Base-by-base conservation (phyloP, 495 filamentous ascomycete species). In the Penicillium angulare region DNA sequence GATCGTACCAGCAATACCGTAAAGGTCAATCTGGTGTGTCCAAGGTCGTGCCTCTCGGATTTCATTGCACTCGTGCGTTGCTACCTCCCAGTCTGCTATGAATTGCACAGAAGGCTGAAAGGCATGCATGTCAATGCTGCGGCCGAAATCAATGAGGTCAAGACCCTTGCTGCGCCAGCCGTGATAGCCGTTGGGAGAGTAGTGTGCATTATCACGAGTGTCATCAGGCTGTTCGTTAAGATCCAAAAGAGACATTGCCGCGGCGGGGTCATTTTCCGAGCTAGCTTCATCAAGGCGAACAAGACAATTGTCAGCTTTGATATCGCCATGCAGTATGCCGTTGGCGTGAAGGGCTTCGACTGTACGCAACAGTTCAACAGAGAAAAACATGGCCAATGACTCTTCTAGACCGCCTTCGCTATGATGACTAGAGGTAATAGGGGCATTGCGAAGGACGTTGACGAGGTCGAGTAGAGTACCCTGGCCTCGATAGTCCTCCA, bases 11-110 rank as follows among this genome's bases (percentile, higher is more conserved):
- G 93, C 93, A 0, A 96, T 74, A 23, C 93, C 93, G 68, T 92
- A 89, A 47, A 97, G 91, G 67, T 98, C 93, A 49, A 95, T 86
- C 63, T 98, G 93, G 68, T 88, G 95, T 0, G 92, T 97, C 93
- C 93, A 98, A 2, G 89, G 88, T 10, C 92, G 78, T 56, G 86
- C 77, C 72, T 97, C 92, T 33, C 91, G 84, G 78, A 97, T 95
- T 76, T 98, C 93, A 31, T 87, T 86, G 67, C 93, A 97, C 63
- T 98, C 93, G 45, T 87, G 83, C 21, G 83, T 77, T 16, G 79
- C 77, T 2, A 87, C 87, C 67, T 91, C 85, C 93, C 95, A 98
- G 66, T 97, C 92, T 2, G 92, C 95, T 33, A 96, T 79, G 72
- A 98, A 98, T 55, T 88, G 85, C 15, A 95, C 90, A 49, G 81